These are phyloP conservation scores for Rutstroemia sydowiana DNA, from an alignment of 2,329 filamentous ascomycete species.

Conservation along the genomic window DNA sequence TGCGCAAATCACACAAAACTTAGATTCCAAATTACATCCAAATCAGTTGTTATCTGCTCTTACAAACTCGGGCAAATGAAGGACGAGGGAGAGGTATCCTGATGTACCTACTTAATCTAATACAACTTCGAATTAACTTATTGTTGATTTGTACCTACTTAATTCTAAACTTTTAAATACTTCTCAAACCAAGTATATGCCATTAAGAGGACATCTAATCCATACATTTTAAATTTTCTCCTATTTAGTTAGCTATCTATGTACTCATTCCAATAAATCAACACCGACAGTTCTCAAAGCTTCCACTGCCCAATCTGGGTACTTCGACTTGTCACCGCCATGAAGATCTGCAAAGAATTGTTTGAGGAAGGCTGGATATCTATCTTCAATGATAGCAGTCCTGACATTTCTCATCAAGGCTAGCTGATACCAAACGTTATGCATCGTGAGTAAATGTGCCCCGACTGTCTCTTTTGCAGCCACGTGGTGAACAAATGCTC, in stretches of 20 bases:
- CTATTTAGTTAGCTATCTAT: background rate
- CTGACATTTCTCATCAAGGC: slow-evolving; percentile 71
- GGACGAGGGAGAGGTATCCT: no score
- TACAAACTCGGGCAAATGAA: no score
- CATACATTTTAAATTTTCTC: background rate
- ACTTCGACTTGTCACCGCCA: slow-evolving; percentile 50
- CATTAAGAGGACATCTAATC: background rate
- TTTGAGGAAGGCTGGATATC: slow-evolving; percentile 69
- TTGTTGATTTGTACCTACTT: no score
- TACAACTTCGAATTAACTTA: no score
- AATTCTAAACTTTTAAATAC: no score
- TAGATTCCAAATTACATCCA: no score
- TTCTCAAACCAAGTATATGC: background rate
- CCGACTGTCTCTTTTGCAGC: slow-evolving; percentile 91
- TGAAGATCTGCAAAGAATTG: slow-evolving; percentile 74
- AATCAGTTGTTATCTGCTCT: no score
- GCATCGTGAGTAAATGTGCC: slow-evolving; percentile 77
- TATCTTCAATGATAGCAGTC: slow-evolving; percentile 72
- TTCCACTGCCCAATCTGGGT: slow-evolving; percentile 77
- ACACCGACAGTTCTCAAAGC: slow-evolving; percentile 75
- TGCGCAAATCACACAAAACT: no score
- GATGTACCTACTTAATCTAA: no score
- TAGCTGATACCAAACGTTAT: slow-evolving; percentile 92
- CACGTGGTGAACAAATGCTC: slow-evolving; percentile 87
- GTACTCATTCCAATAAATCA: slow-evolving; percentile 46